Percentiles rank a stretch among this genome's conserved stretches.
Evolutionary conservation across 345 rosid genomes (phyloP).

Genomic region (Lepidium didymum): DNA sequence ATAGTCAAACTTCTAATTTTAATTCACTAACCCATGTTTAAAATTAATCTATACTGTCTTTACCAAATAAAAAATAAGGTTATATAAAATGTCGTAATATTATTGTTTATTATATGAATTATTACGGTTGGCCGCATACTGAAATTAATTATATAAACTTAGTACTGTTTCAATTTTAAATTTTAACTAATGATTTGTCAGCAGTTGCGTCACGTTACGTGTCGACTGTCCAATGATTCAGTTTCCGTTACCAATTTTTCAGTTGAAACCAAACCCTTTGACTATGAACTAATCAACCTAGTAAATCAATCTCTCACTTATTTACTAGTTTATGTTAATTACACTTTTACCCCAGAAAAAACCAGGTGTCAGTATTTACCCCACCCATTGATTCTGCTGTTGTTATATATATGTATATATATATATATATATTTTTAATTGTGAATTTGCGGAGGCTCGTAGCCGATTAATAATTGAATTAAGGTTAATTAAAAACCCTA

Average conservation of each 20-base stretch:
- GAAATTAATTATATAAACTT: background rate
- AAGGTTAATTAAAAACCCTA: background rate
- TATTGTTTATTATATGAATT: background rate
- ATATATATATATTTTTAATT: background rate
- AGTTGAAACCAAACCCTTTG: background rate
- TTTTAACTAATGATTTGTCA: conserved; percentile 27
- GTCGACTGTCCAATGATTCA: background rate
- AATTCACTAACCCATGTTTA: background rate
- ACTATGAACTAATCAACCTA: background rate
- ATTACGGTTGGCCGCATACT: conserved; percentile 34
- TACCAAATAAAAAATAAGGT: no score
- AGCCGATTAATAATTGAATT: conserved; percentile 20
- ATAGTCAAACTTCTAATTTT: background rate
- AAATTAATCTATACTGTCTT: no score
- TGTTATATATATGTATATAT: no score
- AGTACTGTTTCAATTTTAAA: background rate
- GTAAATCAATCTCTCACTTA: background rate
- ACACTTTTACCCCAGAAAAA: background rate
- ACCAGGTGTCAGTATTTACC: background rate
- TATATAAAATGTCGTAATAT: background rate
- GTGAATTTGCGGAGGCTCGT: conserved; percentile 33
- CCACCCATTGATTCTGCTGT: background rate
- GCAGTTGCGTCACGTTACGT: conserved; percentile 30
- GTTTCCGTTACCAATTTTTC: background rate
- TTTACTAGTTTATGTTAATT: background rate